Evolutionary conservation across 768 basidiomycete species (phyloP), one percentile per base, ranked within the genome.

Genomic region (Gymnopilus dilepis): DNA sequence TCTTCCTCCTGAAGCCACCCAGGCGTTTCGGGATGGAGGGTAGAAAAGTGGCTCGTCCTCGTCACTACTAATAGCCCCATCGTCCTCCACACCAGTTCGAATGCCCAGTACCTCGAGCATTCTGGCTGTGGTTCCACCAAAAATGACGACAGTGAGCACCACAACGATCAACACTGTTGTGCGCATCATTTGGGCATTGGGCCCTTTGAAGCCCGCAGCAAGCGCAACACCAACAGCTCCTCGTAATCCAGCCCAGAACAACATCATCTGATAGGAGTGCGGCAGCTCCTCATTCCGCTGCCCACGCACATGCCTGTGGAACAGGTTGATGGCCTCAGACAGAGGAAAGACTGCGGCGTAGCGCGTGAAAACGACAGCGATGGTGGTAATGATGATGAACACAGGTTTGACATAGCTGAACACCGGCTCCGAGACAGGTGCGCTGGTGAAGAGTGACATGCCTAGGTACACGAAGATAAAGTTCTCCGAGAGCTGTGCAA

Each of bases 401-500:
- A 99, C 77, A 0, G 97, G 97, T 73, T 98, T 99, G 74, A 97
- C 90, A 68, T 96, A 95, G 72, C 80, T 88, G 53, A 85, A 88
- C 59, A 92, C 90, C 12, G 86, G 86, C 68, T 91, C 89, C 4
- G 88, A 82, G 7, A 88, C 86, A 26, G 94, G 93, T 2, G 91
- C 83, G 58, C 84, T 86, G 2, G 96, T 99, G 82, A 99, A 99
- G n/a, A 99, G 84, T 41, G 92, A 91, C 67, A 99, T 84, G 40
- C 97, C 97, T 64, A 99, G 92, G 76, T 99, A 99, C 71, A 99
- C 94, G 80, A 99, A 99, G 75, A 99, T 99, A 74, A 99, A 99
- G 74, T 99, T 99, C 78, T 99, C 97, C 26, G 93, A 93, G 28
- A 99, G 86, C 70, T 95, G 92, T 0, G 97, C 95, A 52, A 98